These are phyloP conservation scores for Arctium minus DNA, from an alignment of 129 eudicot species.

Conservation along the genomic window DNA sequence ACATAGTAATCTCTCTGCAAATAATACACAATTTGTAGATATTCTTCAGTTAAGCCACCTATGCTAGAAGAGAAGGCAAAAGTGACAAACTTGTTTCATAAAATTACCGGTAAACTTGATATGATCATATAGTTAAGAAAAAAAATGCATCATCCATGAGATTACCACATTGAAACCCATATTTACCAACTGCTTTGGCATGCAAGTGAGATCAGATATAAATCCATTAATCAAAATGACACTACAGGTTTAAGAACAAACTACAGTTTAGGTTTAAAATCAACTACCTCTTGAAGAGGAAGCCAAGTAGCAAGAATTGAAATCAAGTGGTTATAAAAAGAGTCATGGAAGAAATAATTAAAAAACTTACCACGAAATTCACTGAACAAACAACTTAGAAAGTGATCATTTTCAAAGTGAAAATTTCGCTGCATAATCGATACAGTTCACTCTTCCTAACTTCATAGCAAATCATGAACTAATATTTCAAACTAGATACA, in stretches of 20 bases:
- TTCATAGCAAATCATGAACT: neutral
- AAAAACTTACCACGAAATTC: constrained; percentile 41
- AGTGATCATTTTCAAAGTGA: neutral
- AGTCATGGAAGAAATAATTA: neutral
- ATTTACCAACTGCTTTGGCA: constrained; percentile 56
- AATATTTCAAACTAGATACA: neutral
- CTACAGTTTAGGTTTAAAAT: neutral
- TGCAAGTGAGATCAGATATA: constrained; percentile 28
- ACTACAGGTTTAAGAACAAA: neutral
- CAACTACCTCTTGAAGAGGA: neutral
- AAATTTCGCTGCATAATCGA: neutral
- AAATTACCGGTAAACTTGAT: neutral
- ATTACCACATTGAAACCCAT: constrained; percentile 66
- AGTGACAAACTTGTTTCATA: neutral
- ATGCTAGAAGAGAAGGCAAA: neutral
- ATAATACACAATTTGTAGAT: too few species aligned
- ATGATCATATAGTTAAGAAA: neutral
- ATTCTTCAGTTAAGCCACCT: too few species aligned
- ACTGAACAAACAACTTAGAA: constrained; percentile 6
- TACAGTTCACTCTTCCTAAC: neutral
- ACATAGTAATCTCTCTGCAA: too few species aligned
- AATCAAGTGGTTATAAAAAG: neutral
- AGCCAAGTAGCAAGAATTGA: neutral
- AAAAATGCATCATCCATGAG: neutral
- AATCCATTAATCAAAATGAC: neutral